Base-by-base conservation (phyloP, 169 alveolate species). In the Plasmodium inui region DNA sequence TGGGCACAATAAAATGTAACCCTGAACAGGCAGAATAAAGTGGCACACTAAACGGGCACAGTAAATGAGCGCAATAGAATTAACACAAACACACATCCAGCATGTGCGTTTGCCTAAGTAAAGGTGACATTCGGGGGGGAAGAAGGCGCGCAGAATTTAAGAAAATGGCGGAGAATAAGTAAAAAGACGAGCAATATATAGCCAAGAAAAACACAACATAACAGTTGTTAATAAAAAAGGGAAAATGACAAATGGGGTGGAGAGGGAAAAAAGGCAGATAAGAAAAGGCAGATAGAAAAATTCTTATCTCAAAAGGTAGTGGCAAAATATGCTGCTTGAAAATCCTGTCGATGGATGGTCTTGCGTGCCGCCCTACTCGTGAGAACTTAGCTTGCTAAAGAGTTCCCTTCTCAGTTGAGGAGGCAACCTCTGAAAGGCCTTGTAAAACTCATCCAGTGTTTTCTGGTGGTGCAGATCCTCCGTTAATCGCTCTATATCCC, bases 331-430 rank as follows among this genome's bases (percentile, higher is more conserved):
- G 57, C n/a, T 46, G 57, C 6, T 46, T 46, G 50, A 46, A 46
- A 50, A 50, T 50, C 61, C 61, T 50, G 8, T 3, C 61, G 61
- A 22, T 50, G 61, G 61, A 50, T 50, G 61, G 9, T 3, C n/a
- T 10, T 44, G 55, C 10, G 55, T 44, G 17, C 55, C 34, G 61
- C 67, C 67, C 26, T 50, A 74, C 37, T 81, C 19, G 22, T 80
- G 55, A 0, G 94, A 89, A 80, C 41, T 89, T 10, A 89, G 80
- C 82, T 89, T 55, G n/a, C 82, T 89, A 67, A 79, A 17, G 50
- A 89, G 78, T 80, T 89, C 84, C 57, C 32, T 79, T 70, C 53
- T 78, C 55, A 80, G 84, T 44, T 57, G 44, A 10, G n/a, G 19
- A 7, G 94, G 39, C 50, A 89, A 46, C 6, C 41, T 89, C 80